A percentile compares a stretch with the other conserved stretches of the same genome.
Evolutionary conservation across 2,329 filamentous ascomycete species (phyloP).

Genomic region (Orbilia javanica): DNA sequence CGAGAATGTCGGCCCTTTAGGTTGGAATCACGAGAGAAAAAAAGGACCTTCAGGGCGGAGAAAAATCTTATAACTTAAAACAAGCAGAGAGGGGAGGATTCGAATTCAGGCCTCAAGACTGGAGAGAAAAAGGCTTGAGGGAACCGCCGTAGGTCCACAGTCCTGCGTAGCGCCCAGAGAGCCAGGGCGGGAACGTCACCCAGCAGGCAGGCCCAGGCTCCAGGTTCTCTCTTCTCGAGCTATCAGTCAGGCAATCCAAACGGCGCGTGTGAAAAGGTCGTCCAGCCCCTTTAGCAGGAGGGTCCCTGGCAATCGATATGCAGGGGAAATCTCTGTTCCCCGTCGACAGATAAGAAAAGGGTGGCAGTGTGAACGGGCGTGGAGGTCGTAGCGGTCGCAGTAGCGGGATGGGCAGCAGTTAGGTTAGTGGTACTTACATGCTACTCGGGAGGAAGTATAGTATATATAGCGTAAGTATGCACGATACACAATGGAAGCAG

Average conservation of each 20-base stretch:
- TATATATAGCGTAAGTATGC: background rate
- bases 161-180: constrained; percentile 27
- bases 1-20: constrained; percentile 43
- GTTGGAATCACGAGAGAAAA: constrained; percentile 56
- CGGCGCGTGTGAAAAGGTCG: constrained; percentile 42
- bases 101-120: too few species aligned
- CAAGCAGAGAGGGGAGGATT: constrained; percentile 49
- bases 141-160: constrained; percentile 13
- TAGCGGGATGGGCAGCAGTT: too few species aligned
- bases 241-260: constrained; percentile 39
- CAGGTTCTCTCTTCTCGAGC: background rate
- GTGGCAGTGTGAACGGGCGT: background rate
- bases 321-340: constrained; percentile 44
- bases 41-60: too few species aligned
- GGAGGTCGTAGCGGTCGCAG: too few species aligned
- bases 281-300: constrained; percentile 52
- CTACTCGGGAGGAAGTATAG: too few species aligned
- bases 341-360: constrained; percentile 53
- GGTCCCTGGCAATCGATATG: constrained; percentile 56
- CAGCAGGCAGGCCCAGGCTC: constrained; percentile 5
- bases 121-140: background rate
- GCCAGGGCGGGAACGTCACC: constrained; percentile 48
- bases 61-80: constrained; percentile 52
- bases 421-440: too few species aligned
- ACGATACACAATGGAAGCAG: background rate